A percentile compares a stretch with the other conserved stretches of the same genome.
Conservation (phyloP, 129 eudicot species). For the Flaveria brownii region DNA sequence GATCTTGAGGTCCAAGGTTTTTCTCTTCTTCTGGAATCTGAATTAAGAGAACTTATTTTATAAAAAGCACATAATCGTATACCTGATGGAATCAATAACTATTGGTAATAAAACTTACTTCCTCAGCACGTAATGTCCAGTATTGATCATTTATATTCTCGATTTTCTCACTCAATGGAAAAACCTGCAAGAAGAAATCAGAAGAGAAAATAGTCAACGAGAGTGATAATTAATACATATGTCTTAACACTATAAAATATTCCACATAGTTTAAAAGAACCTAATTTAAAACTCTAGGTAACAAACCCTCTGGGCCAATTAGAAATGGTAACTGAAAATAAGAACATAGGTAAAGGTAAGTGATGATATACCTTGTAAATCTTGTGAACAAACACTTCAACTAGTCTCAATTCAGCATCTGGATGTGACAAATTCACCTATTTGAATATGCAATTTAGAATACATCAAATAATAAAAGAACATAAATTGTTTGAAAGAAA, state of each 20-base stretch:
- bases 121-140: conserved; percentile 98
- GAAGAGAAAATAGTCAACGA: background rate
- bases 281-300: background rate
- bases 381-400: conserved; percentile 98
- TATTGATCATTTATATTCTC: conserved; percentile 96
- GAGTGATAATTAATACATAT: background rate
- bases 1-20: conserved; percentile 71
- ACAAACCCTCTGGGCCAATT: background rate
- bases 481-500: background rate
- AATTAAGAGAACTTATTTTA: background rate
- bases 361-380: conserved; percentile 71
- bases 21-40: conserved; percentile 99
- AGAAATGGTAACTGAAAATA: background rate
- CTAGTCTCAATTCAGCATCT: conserved; percentile 83
- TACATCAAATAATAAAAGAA: conserved; percentile 5
- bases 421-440: conserved; percentile 92
- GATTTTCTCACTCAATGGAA: conserved; percentile 71
- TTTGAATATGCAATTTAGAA: conserved; percentile 8
- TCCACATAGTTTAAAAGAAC: background rate
- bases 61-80: background rate
- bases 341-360: background rate
- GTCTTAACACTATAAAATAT: background rate
- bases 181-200: conserved; percentile 56
- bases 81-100: background rate
- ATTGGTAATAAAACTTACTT: conserved; percentile 39